phyloP scores from a whole-genome alignment of 768 basidiomycete genomes.

The Psilocybe tampanensis region DNA sequence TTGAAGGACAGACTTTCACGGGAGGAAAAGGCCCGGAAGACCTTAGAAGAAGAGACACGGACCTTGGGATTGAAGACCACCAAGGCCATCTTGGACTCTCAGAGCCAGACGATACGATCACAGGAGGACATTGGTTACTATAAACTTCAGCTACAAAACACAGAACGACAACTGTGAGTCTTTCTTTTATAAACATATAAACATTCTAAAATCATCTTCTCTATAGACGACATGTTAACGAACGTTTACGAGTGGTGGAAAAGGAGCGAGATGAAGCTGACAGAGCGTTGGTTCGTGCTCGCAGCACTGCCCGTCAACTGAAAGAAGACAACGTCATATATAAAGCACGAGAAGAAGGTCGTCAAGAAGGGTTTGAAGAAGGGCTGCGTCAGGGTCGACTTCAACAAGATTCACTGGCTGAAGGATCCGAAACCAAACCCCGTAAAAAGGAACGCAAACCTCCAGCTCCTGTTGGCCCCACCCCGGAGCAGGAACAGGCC shows the following conservation, averaged over 20 bases:
- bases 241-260: slow-evolving; percentile 28
- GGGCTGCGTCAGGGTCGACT: slow-evolving; percentile 53
- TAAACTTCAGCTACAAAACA: slow-evolving; percentile 27
- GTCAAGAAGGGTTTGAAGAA: slow-evolving; percentile 43
- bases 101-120: slow-evolving; percentile 26
- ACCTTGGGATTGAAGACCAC: slow-evolving; percentile 26
- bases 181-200: background rate
- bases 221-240: slow-evolving; percentile 26
- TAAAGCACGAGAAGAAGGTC: slow-evolving; percentile 58
- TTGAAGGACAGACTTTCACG: slow-evolving; percentile 17
- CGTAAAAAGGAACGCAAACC: background rate
- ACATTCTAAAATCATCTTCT: background rate
- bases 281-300: slow-evolving; percentile 37
- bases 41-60: slow-evolving; percentile 25
- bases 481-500: slow-evolving; percentile 18
- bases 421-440: background rate
- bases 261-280: slow-evolving; percentile 34
- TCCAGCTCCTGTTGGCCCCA: background rate
- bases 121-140: slow-evolving; percentile 28
- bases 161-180: slow-evolving; percentile 31
- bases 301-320: slow-evolving; percentile 54
- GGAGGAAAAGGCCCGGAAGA: slow-evolving; percentile 16
- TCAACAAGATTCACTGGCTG: slow-evolving; percentile 9
- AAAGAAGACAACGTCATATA: slow-evolving; percentile 54
- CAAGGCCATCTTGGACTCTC: slow-evolving; percentile 28